phyloP scores from a whole-genome alignment of 1,139 yeast species.

The Yamadazyma triangularis region DNA sequence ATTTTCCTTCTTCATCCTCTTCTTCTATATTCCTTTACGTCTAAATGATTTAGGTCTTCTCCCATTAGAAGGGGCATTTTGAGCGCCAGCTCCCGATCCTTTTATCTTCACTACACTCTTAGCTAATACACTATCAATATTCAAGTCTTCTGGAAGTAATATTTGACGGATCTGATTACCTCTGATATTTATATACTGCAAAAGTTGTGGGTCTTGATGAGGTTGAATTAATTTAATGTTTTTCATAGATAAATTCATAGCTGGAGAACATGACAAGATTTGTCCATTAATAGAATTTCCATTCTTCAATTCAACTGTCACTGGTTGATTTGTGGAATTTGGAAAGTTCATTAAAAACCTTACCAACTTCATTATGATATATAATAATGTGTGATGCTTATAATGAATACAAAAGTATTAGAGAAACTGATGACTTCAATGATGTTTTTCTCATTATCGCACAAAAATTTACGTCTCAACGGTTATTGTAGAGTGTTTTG shows the following conservation, averaged over 20 bases:
- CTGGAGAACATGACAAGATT: constrained; percentile 77
- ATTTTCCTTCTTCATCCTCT: no score
- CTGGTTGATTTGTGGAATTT: constrained; percentile 67
- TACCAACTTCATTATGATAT: constrained; percentile 49
- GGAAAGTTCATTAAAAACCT: constrained; percentile 81
- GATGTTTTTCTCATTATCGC: no score
- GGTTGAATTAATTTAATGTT: constrained; percentile 74
- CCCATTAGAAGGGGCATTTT: constrained; percentile 6
- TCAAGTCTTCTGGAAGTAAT: constrained; percentile 81
- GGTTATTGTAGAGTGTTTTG: no score
- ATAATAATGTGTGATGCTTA: no score
- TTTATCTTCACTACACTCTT: constrained; percentile 34
- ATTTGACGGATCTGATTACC: constrained; percentile 89
- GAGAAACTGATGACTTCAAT: no score
- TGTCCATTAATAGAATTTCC: constrained; percentile 53
- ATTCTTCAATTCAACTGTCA: constrained; percentile 88
- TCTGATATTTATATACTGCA: constrained; percentile 80
- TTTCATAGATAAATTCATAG: constrained; percentile 85
- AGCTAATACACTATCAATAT: constrained; percentile 71
- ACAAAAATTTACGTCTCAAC: no score
- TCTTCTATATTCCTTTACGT: constrained; percentile 16
- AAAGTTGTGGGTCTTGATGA: constrained; percentile 65
- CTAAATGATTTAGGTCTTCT: constrained; percentile 8
- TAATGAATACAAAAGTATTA: no score
- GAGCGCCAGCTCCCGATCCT: constrained; percentile 19